These are phyloP conservation scores for Metschnikowia peoriensis DNA, from an alignment of 805 yeast genomes.

Conservation along the genomic window DNA sequence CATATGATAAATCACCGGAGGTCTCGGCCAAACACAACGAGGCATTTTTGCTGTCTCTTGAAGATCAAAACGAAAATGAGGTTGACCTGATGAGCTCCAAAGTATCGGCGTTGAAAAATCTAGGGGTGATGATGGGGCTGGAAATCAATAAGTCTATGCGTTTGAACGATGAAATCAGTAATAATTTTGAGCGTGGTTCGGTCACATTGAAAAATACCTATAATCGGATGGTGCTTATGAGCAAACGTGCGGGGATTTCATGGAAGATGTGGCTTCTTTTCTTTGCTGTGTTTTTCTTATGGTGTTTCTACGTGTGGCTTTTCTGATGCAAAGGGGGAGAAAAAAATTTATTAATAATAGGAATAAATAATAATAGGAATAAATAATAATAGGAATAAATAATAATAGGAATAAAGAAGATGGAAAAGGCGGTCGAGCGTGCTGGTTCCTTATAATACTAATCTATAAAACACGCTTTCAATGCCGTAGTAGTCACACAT, in stretches of 20 bases:
- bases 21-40: conserved; percentile 41
- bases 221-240: conserved; percentile 44
- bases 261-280: conserved; percentile 46
- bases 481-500: no score
- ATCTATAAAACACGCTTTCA: no score
- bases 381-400: no score
- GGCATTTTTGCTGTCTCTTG: conserved; percentile 41
- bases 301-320: conserved; percentile 45
- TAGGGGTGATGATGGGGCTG: conserved; percentile 43
- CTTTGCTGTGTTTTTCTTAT: conserved; percentile 33
- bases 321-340: conserved; percentile 4
- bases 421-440: no score
- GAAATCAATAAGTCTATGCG: conserved; percentile 42
- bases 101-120: conserved; percentile 39
- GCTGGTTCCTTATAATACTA: no score
- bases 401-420: no score
- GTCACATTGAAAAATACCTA: conserved; percentile 42
- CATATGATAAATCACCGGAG: conserved; percentile 33
- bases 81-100: conserved; percentile 41
- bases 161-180: conserved; percentile 41
- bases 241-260: conserved; percentile 44
- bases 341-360: no score
- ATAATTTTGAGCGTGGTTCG: conserved; percentile 39
- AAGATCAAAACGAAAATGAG: conserved; percentile 43
- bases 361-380: background rate